Conservation (phyloP, 768 basidiomycete species). For the Psilocybe azurescens region DNA sequence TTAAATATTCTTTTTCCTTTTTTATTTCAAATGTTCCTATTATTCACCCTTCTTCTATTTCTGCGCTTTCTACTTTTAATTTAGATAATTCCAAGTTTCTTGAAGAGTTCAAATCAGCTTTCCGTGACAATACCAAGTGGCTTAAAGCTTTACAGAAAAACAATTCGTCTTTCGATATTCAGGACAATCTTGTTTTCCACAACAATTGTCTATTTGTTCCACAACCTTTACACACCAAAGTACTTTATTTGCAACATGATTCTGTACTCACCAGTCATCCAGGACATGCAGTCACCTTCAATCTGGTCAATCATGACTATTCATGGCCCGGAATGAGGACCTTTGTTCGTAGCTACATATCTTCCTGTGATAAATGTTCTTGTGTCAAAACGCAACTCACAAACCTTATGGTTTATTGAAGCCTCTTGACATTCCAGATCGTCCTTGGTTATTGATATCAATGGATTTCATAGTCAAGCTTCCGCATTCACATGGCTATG, state of each 20-base stretch:
- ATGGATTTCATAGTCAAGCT: constrained; percentile 51
- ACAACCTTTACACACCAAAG: constrained; percentile 28
- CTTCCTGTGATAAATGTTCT: constrained; percentile 39
- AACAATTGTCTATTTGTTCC: constrained; percentile 35
- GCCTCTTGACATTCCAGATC: constrained; percentile 38
- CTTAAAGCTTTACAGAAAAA: constrained; percentile 23
- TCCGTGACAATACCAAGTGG: constrained; percentile 26
- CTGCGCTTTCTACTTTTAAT: constrained; percentile 25
- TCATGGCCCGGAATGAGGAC: constrained; percentile 41
- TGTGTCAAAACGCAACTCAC: constrained; percentile 38
- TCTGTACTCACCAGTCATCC: constrained; percentile 33
- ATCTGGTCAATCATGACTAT: constrained; percentile 38
- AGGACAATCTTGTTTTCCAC: constrained; percentile 30
- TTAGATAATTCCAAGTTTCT: constrained; percentile 33
- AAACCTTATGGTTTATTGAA: constrained; percentile 41
- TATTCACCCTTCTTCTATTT: constrained; percentile 35
- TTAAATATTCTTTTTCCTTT: constrained; percentile 27
- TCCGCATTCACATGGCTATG: constrained; percentile 39
- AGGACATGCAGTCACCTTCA: constrained; percentile 38
- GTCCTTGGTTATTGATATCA: constrained; percentile 42
- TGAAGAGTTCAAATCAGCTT: constrained; percentile 28
- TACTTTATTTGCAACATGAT: constrained; percentile 42
- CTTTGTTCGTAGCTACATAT: constrained; percentile 32
- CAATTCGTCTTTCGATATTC: constrained; percentile 18
- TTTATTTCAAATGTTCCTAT: constrained; percentile 20